phyloP scores from a whole-genome alignment of 1,284 basidiomycete genomes.

The Peniophora sp. region DNA sequence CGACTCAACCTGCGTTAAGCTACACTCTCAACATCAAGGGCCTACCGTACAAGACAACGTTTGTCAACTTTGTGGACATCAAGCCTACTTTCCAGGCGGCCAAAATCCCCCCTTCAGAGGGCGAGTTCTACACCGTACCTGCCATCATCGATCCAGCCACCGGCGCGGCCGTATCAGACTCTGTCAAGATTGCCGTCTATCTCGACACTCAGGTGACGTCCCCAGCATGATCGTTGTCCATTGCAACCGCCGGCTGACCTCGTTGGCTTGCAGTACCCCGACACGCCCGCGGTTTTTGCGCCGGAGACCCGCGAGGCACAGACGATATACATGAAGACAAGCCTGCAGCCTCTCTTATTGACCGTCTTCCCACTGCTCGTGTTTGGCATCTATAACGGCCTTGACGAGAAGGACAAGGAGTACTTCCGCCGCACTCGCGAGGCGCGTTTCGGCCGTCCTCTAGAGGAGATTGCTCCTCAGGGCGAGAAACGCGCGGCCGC shows the following conservation, averaged over 20 bases:
- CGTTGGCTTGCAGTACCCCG: slow-evolving; percentile 2
- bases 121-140: slow-evolving; percentile 10
- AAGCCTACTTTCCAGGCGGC: neutral
- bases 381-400: neutral
- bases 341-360: too few species aligned
- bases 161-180: slow-evolving; percentile 3
- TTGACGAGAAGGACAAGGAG: neutral
- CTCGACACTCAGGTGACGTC: slow-evolving; percentile 3
- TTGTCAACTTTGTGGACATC: neutral
- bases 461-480: neutral
- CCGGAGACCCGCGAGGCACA: neutral
- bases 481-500: neutral
- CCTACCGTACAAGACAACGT: neutral
- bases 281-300: slow-evolving; percentile 1
- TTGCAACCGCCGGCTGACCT: too few species aligned
- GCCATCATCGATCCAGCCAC: slow-evolving; percentile 7
- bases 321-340: too few species aligned
- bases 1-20: neutral
- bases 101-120: neutral
- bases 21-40: neutral
- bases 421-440: neutral
- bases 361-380: neutral
- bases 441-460: neutral
- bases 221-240: too few species aligned
- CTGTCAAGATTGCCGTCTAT: slow-evolving; percentile 8